Evolutionary conservation across 345 rosid genomes (phyloP).

Genomic region (Boechera retrofracta): DNA sequence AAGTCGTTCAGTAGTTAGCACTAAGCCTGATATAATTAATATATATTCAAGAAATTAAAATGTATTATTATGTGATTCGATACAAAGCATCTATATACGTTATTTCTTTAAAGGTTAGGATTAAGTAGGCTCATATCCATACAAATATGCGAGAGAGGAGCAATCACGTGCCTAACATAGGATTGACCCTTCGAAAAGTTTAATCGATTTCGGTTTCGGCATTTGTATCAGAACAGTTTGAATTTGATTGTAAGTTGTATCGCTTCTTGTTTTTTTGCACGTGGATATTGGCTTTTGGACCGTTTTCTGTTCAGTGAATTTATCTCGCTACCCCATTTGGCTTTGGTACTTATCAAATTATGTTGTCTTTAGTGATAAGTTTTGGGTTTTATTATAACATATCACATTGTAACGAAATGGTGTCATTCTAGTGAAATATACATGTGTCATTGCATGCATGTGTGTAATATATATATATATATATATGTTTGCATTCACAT

Average conservation of each 20-base stretch:
- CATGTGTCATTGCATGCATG: conserved; percentile 45
- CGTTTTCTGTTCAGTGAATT: background rate
- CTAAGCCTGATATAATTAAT: background rate
- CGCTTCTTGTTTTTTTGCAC: conserved; percentile 14
- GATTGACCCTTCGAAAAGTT: conserved; percentile 32
- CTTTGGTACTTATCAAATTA: conserved; percentile 36
- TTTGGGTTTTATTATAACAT: conserved; percentile 22
- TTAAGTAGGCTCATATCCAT: conserved; percentile 13
- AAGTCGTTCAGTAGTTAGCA: background rate
- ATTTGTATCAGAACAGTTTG: conserved; percentile 32
- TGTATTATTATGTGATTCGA: background rate
- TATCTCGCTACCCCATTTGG: conserved; percentile 17
- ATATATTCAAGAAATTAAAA: background rate
- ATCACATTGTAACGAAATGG: conserved; percentile 28
- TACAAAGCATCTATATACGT: background rate
- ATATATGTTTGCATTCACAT: background rate
- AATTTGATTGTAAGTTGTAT: conserved; percentile 39
- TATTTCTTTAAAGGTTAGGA: background rate
- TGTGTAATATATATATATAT: background rate
- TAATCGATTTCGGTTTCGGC: background rate
- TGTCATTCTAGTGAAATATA: conserved; percentile 27
- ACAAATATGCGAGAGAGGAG: conserved; percentile 1
- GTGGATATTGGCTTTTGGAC: conserved; percentile 29
- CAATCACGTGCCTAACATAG: conserved; percentile 6
- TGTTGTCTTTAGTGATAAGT: conserved; percentile 35